Base-by-base conservation (phyloP, 352 stramenopile genomes). In the Lagenidium sp. region DNA sequence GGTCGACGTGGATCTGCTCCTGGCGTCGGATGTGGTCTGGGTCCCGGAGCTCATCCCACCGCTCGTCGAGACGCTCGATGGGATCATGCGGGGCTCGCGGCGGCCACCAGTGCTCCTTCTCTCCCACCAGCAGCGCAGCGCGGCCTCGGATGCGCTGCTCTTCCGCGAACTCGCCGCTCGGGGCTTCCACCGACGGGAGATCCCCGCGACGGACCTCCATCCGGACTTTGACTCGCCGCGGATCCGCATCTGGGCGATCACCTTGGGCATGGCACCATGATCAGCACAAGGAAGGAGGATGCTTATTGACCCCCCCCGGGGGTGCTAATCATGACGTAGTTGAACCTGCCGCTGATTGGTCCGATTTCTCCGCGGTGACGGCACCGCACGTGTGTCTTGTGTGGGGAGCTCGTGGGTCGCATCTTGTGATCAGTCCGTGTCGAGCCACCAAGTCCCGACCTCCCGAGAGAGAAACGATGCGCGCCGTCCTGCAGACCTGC, bases 1-100 rank as follows among this genome's bases (percentile, higher is more conserved):
- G 12, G 71, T 63, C 18, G 46, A 70, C 23, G 53, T 96, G 21
- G 80, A 96, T 45, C 49, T 94, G 16, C 60, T 97, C 22, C 38
- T 97, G 20, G 84, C 82, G 20, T 90, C 87, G 6, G 87, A 96
- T 53, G 85, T 97, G 37, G 85, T 97, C 28, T 97, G 87, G 85
- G 64, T 95, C 15, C 68, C 92, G 34, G 65, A 87, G 44, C 76
- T 96, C 29, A 90, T 96, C 22, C 48, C 61, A 3, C 81, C 87
- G 23, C 76, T 97, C 16, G 85, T 95, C 15, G 15, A 50, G 13
- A 93, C 85, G 0, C 72, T 96, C 28, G 60, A 70, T 15, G 42
- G 36, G 5, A 41, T 92, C 36, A 28, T 85, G 29, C 53, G 44
- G 4, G 41, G 68, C 34, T 84, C 73, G 0, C 20, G 15, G 4